A percentile compares a stretch with the other conserved stretches of the same genome.
These are phyloP conservation scores for Paulownia fortunei DNA, from an alignment of 257 asterid species.

Conservation along the genomic window DNA sequence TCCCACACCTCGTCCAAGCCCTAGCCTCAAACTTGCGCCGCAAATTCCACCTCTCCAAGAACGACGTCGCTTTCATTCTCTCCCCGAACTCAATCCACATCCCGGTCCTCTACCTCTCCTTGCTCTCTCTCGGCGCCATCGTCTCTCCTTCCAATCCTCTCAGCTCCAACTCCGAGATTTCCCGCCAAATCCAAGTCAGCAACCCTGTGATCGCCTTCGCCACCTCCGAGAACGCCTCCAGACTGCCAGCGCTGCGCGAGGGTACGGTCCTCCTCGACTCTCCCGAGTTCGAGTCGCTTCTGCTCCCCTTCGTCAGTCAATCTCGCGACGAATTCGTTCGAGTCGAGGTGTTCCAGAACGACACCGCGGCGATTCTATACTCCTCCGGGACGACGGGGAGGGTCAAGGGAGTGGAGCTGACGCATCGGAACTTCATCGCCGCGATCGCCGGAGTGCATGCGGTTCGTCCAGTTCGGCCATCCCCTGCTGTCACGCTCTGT, in stretches of 20 bases:
- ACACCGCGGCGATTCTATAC: constrained; percentile 71
- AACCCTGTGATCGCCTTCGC: constrained; percentile 58
- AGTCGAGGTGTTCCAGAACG: constrained; percentile 40
- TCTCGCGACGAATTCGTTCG: not conserved
- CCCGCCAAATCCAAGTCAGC: constrained; percentile 50
- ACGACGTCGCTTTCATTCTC: constrained; percentile 63
- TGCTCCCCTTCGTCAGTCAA: constrained; percentile 24
- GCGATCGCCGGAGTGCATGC: constrained; percentile 46
- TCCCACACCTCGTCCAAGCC: constrained; percentile 48
- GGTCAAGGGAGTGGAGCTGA: constrained; percentile 71
- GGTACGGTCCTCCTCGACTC: constrained; percentile 50
- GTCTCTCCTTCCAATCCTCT: constrained; percentile 74
- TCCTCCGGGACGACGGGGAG: constrained; percentile 91
- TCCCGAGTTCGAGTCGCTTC: constrained; percentile 43
- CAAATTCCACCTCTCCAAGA: constrained; percentile 43
- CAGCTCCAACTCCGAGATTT: constrained; percentile 54
- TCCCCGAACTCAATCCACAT: constrained; percentile 59
- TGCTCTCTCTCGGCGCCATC: constrained; percentile 66
- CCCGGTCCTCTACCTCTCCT: constrained; percentile 62
- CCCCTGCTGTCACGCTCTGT: constrained; percentile 53
- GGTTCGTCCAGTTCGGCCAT: constrained; percentile 27
- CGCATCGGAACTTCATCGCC: constrained; percentile 68
- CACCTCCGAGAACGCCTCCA: constrained; percentile 35
- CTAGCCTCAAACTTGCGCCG: constrained; percentile 54
- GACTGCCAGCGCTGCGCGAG: constrained; percentile 43